phyloP scores from a whole-genome alignment of 495 filamentous ascomycete species.

The Sporormia fimetaria region DNA sequence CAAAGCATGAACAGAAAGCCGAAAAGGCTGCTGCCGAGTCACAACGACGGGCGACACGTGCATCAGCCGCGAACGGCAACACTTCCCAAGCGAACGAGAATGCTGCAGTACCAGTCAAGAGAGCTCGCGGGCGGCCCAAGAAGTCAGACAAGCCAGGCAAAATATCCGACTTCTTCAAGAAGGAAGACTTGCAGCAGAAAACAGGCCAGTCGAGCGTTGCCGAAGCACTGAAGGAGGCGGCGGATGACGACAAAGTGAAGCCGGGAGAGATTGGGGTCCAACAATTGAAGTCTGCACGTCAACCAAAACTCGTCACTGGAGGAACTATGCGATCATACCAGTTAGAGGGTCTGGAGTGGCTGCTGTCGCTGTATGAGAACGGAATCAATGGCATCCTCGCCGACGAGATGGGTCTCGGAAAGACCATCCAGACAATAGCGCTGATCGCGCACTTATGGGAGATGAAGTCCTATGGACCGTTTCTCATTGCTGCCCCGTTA shows the following conservation, averaged over 20 bases:
- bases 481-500: conserved; percentile 78
- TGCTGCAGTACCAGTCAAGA: conserved; percentile 14
- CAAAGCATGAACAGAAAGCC: conserved; percentile 34
- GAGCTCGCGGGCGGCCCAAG: conserved; percentile 24
- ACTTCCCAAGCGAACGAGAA: not conserved
- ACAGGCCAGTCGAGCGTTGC: conserved; percentile 42
- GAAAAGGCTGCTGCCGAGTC: conserved; percentile 30
- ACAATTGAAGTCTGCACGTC: conserved; percentile 65
- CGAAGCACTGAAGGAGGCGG: conserved; percentile 45
- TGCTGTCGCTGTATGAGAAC: conserved; percentile 77
- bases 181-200: conserved; percentile 43
- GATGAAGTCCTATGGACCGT: conserved; percentile 74
- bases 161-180: conserved; percentile 49
- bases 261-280: conserved; percentile 60
- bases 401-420: conserved; percentile 96
- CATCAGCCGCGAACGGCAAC: conserved; percentile 11
- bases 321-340: conserved; percentile 92
- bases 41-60: conserved; percentile 28
- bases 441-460: conserved; percentile 82
- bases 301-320: conserved; percentile 73
- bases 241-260: conserved; percentile 45
- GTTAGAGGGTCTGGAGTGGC: conserved; percentile 87
- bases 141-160: conserved; percentile 30
- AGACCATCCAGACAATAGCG: conserved; percentile 89
- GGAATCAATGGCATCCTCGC: conserved; percentile 90